phyloP scores from a whole-genome alignment of 2,329 filamentous ascomycete species.

The Botrytis sinoallii region DNA sequence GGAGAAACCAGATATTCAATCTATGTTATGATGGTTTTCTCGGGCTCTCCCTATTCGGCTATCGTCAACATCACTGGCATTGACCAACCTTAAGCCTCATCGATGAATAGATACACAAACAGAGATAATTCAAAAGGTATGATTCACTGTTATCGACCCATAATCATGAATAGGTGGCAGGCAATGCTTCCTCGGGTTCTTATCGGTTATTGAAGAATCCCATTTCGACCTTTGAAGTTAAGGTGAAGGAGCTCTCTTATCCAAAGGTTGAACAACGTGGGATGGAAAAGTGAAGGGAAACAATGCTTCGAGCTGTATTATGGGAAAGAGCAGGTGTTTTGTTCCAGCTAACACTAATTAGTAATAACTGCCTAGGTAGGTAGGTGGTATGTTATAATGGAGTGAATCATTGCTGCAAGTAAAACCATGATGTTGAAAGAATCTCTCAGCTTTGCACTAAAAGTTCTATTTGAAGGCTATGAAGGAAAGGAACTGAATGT shows the following conservation, averaged over 20 bases:
- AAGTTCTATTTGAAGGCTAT: background rate
- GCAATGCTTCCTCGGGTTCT: background rate
- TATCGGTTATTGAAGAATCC: background rate
- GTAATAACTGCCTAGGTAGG: background rate
- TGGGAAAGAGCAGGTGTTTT: background rate
- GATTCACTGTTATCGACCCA: slow-evolving; percentile 8
- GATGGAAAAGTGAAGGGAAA: background rate
- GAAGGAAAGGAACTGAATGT: background rate
- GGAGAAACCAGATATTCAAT: background rate
- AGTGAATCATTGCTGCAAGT: background rate
- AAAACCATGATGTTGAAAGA: background rate
- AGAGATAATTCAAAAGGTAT: background rate
- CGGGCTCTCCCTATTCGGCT: background rate
- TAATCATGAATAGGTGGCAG: background rate
- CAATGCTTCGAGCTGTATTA: background rate
- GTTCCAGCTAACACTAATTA: background rate
- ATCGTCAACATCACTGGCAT: background rate
- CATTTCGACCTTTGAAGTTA: background rate
- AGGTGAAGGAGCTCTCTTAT: background rate
- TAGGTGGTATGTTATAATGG: background rate
- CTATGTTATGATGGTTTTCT: background rate
- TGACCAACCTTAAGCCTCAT: background rate
- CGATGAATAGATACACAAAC: background rate
- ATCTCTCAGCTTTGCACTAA: background rate
- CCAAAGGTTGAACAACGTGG: background rate